Conservation (phyloP, 2,329 filamentous ascomycete genomes). For the Colletotrichum truncatum region DNA sequence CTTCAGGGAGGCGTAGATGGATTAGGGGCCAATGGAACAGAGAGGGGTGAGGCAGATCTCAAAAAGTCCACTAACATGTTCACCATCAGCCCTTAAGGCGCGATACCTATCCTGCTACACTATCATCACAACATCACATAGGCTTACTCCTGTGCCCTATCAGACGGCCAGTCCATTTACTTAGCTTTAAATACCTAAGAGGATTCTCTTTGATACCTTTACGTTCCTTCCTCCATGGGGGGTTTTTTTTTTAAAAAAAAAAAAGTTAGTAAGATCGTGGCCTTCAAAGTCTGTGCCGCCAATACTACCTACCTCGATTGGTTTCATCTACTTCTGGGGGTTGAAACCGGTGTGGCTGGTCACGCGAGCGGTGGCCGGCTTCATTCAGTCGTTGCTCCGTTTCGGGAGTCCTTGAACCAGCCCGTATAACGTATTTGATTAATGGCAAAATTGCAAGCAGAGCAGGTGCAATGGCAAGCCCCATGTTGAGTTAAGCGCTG, state of each 20-base stretch:
- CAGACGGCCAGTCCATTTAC: conserved; percentile 24
- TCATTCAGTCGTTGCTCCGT: conserved; percentile 1
- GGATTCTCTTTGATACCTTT: not conserved
- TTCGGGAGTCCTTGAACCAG: not conserved
- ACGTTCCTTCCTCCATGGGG: not conserved
- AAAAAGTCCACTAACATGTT: not conserved
- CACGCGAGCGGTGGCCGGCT: not conserved
- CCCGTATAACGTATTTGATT: not conserved
- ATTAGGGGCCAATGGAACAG: not conserved
- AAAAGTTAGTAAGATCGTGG: not conserved
- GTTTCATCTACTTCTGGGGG: conserved; percentile 21
- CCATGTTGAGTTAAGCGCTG: not conserved
- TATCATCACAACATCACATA: conserved; percentile 19
- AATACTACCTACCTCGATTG: not conserved
- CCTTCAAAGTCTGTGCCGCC: not conserved
- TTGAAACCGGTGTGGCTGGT: conserved; percentile 17
- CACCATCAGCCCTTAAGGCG: not conserved
- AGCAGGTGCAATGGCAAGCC: not conserved
- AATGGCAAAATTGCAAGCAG: not conserved
- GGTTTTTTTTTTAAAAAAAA: too few relatives aligned
- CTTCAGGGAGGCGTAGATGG: conserved; percentile 2
- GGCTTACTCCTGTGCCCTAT: conserved; percentile 14
- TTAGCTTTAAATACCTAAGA: conserved; percentile 21
- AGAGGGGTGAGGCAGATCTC: not conserved
- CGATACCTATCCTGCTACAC: conserved; percentile 23